Evolutionary conservation across 164 flowering plant genomes (phyloP).

Genomic region (Macadamia tetraphylla): DNA sequence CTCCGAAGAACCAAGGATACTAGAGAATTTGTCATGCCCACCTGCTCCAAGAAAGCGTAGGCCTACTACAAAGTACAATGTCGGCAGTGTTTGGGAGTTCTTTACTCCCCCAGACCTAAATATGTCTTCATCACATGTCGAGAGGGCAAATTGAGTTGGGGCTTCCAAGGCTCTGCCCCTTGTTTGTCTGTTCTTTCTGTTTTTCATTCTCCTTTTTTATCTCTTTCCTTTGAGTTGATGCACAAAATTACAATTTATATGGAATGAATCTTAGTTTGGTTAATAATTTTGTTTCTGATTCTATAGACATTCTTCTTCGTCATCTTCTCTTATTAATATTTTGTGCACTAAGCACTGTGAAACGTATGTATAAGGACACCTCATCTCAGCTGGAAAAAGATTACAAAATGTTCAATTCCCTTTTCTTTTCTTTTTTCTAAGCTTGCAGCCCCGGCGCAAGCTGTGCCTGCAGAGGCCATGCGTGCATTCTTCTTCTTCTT

Average conservation of each 20-base stretch:
- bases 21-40: conserved; percentile 53
- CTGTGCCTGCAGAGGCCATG: no score
- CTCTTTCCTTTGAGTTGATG: conserved; percentile 17
- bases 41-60: conserved; percentile 76
- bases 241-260: conserved; percentile 25
- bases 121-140: conserved; percentile 51
- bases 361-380: no score
- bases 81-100: conserved; percentile 49
- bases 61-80: conserved; percentile 36
- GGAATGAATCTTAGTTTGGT: conserved; percentile 16
- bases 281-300: not conserved
- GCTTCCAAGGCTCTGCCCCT: not conserved
- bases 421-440: no score
- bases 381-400: no score
- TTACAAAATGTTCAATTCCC: no score
- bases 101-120: conserved; percentile 70
- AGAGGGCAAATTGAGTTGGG: conserved; percentile 35
- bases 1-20: conserved; percentile 50
- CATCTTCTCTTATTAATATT: not conserved
- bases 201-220: not conserved
- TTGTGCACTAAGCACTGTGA: no score
- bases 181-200: not conserved
- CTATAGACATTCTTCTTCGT: no score
- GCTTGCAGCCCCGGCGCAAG: no score
- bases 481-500: no score